Evolutionary conservation across 495 filamentous ascomycete species (phyloP), one percentile per base, ranked within the genome.

Genomic region (Mytilinidion resinicola): DNA sequence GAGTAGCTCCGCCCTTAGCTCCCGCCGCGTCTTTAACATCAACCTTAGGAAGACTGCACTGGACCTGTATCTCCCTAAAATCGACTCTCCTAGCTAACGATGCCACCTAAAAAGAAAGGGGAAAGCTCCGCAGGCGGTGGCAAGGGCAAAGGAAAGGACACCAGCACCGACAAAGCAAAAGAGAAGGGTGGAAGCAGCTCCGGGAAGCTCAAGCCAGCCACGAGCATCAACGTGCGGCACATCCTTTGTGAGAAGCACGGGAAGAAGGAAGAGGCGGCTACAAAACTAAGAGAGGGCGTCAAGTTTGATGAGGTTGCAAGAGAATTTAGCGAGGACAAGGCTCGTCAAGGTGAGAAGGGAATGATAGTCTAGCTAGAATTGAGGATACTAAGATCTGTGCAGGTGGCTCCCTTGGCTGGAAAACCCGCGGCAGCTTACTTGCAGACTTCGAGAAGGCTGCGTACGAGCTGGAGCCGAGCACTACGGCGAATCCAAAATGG

Each of bases 301-400:
- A 91, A 90, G 65, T 96, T 96, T 65, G 88, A 93, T 63, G 86
- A 88, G n/a, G 90, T 96, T 4, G 91, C 91, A 7, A 77, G 82
- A 59, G 84, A 90, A 67, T 91, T 85, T 62, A 91, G 87, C 0
- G 90, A 96, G 71, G 91, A 96, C 69, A 96, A 96, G 72, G 89
- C 91, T 6, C 76, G 87, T 62, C 80, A 85, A 70, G 91, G 88
- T 90, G 74, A 51, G 43, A 17, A 25, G 34, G 33, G 57, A 47
- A 15, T 33, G n/a, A 9, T 12, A 12, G 14, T 48, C 33, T 51
- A 1, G 55, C n/a, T n/a, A n/a, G 39, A 10, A 15, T 17, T 30
- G 3, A 30, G 6, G 25, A 21, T 17, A 42, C 53, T 49, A 53
- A 60, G 12, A 20, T 25, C 64, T 60, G 19, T 12, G 34, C 57